Percentiles rank a stretch among this genome's conserved stretches.
Evolutionary conservation across 2,329 filamentous ascomycete species (phyloP).

Genomic region (Penicillium sumatraense): DNA sequence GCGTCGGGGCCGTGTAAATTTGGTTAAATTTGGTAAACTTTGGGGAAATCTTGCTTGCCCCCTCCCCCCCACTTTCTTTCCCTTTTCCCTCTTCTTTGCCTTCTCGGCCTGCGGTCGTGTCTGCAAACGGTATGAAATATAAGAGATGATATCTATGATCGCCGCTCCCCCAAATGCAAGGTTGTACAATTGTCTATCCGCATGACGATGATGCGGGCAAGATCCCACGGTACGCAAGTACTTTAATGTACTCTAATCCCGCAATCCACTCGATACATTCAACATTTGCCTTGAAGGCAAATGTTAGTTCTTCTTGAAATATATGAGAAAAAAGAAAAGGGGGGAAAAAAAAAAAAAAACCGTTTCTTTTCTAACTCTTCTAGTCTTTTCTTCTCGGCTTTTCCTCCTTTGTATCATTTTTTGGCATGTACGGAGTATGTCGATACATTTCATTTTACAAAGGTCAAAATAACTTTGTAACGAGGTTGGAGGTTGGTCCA

Average conservation of each 20-base stretch:
- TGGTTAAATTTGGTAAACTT: not conserved
- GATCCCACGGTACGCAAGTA: slow-evolving; percentile 22
- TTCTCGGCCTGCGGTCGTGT: not conserved
- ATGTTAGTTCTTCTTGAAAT: too few species aligned
- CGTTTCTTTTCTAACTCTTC: not conserved
- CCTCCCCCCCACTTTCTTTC: not conserved
- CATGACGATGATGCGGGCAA: slow-evolving; percentile 16
- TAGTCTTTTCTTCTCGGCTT: not conserved
- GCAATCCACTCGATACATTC: not conserved
- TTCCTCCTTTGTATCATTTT: not conserved
- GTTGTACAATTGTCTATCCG: slow-evolving; percentile 15
- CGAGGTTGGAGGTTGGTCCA: not conserved
- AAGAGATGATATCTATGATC: slow-evolving; percentile 23
- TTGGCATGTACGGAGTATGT: too few species aligned
- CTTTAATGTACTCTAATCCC: slow-evolving; percentile 14
- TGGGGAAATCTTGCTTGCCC: not conserved
- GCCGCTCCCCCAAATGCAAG: slow-evolving; percentile 6
- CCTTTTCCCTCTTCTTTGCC: not conserved
- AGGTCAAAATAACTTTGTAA: too few species aligned
- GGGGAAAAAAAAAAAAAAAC: too few species aligned
- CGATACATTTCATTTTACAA: too few species aligned
- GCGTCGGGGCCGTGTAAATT: slow-evolving; percentile 9
- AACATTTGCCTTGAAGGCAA: not conserved
- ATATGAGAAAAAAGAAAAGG: too few species aligned
- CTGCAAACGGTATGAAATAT: slow-evolving; percentile 21